Conservation (phyloP, 202 grass and related monocot species). For the Bolboschoenoplectus hybrid region DNA sequence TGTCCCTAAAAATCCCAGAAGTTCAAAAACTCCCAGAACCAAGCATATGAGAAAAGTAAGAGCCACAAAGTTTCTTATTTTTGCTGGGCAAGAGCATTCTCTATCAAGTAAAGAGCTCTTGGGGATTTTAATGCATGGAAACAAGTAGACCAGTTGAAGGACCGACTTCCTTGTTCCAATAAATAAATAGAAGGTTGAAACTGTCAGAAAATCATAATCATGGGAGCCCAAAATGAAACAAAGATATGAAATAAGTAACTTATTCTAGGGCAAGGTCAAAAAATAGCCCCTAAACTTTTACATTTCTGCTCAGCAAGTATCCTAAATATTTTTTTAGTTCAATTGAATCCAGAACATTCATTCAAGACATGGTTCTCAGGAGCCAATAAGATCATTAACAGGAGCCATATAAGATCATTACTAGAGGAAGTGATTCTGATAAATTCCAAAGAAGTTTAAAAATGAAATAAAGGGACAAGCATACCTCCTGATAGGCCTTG, state of each 20-base stretch:
- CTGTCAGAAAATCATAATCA: background rate
- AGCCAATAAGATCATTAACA: slow-evolving; percentile 7
- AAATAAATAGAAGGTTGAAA: background rate
- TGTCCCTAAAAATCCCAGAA: background rate
- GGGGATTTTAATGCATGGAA: background rate
- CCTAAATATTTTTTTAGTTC: slow-evolving; percentile 3
- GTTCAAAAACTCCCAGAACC: background rate
- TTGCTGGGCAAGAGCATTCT: background rate
- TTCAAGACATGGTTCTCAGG: background rate
- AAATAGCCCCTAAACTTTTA: slow-evolving; percentile 26
- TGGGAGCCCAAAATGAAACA: background rate
- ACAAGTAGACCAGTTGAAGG: background rate
- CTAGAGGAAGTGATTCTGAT: slow-evolving; percentile 11
- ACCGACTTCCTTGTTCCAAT: background rate
- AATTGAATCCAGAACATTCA: slow-evolving; percentile 18
- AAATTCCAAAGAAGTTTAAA: slow-evolving; percentile 22
- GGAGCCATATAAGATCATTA: slow-evolving; percentile 25
- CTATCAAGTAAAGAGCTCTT: background rate
- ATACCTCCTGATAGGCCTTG: slow-evolving; percentile 98
- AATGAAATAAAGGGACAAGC: slow-evolving; percentile 34
- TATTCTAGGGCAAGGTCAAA: background rate
- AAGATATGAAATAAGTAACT: background rate
- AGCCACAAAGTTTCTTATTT: background rate
- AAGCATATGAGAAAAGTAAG: background rate
- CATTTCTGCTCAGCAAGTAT: slow-evolving; percentile 21